Percentiles rank a stretch among this genome's conserved stretches.
phyloP scores from a whole-genome alignment of 495 filamentous ascomycete species.

The Emericellopsis terricola region DNA sequence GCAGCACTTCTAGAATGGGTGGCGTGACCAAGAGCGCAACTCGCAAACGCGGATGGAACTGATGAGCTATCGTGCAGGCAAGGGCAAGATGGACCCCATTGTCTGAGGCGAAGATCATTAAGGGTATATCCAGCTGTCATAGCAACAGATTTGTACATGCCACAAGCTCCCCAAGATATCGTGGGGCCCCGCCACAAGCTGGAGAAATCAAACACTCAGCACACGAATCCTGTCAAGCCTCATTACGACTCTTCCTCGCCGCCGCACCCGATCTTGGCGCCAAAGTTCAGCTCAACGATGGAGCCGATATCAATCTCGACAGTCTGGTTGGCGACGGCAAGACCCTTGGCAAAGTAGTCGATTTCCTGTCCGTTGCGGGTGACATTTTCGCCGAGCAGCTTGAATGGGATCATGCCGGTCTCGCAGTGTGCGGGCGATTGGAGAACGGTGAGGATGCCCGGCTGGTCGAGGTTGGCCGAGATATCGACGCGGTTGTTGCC shows the following conservation, averaged over 20 bases:
- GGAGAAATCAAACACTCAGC: too few species aligned
- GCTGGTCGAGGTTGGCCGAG: conserved; percentile 31
- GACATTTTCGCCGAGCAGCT: conserved; percentile 37
- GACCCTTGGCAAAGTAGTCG: conserved; percentile 37
- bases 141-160: too few species aligned
- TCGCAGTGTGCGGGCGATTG: conserved; percentile 23
- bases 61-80: too few species aligned
- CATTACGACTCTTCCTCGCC: not conserved
- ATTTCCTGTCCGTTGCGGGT: conserved; percentile 39
- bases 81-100: too few species aligned
- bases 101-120: too few species aligned
- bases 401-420: conserved; percentile 38
- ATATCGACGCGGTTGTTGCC: conserved; percentile 41
- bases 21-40: not conserved
- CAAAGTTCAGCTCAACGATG: conserved; percentile 8
- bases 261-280: conserved; percentile 7
- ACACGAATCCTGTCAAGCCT: too few species aligned
- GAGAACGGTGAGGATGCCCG: conserved; percentile 25
- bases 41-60: conserved; percentile 2
- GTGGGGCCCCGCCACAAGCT: too few species aligned
- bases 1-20: not conserved
- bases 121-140: too few species aligned
- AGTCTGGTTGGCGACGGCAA: conserved; percentile 16
- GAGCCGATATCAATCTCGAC: conserved; percentile 16
- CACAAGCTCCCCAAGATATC: too few species aligned